Percentiles rank a stretch among this genome's conserved stretches.
Evolutionary conservation across 2,329 filamentous ascomycete genomes (phyloP).

Genomic region (Plectosphaerella plurivora): DNA sequence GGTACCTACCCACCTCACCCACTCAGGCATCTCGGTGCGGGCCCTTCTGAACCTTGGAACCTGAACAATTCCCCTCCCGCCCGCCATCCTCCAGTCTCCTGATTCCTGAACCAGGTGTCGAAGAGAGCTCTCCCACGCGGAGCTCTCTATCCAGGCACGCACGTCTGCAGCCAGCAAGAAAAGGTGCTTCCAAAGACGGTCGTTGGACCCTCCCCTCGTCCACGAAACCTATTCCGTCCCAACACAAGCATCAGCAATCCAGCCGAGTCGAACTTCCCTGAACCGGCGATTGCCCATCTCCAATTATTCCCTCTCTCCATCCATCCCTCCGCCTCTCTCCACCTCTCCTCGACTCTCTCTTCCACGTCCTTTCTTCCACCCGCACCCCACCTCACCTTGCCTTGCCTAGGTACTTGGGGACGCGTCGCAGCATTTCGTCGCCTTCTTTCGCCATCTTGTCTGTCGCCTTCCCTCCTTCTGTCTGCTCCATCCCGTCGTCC

Average conservation of each 20-base stretch:
- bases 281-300: background rate
- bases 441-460: background rate
- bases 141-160: constrained; percentile 32
- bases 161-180: background rate
- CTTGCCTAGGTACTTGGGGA: too few species aligned
- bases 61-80: background rate
- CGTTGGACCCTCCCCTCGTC: too few species aligned
- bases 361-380: constrained; percentile 1
- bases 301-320: constrained; percentile 1
- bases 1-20: background rate
- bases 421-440: too few species aligned
- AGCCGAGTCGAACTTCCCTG: background rate
- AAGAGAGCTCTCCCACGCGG: background rate
- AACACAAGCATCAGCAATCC: too few species aligned
- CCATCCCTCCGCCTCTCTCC: background rate
- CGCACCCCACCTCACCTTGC: background rate
- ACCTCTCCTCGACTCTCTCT: background rate
- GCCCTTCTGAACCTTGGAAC: background rate
- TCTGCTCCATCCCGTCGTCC: background rate
- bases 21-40: background rate
- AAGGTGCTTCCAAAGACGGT: background rate
- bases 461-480: background rate
- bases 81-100: background rate
- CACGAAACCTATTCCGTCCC: too few species aligned
- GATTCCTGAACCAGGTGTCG: background rate